Base-by-base conservation (phyloP, 1,284 basidiomycete species). In the Butyriboletus appendiculatus region DNA sequence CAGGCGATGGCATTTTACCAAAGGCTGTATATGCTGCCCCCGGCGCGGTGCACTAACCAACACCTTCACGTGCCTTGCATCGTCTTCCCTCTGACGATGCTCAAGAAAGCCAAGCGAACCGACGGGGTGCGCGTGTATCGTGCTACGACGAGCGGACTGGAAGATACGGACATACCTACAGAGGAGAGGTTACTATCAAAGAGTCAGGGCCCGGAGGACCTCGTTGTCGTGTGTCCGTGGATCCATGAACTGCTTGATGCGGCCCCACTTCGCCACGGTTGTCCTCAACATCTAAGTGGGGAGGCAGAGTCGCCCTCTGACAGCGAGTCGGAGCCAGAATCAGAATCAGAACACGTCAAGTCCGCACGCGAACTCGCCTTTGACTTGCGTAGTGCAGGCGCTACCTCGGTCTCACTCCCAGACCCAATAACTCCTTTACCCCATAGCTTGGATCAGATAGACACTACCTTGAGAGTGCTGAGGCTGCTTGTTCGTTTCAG, bases 171-270 rank as follows among this genome's bases (percentile, higher is more conserved):
- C 3, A 53, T 66, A 37, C 22, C 7, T 16, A 44, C 45, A 1
- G 50, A 46, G 16, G 50, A 53, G 8, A 57, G 22, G 22, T 4
- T 53, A 3, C 10, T 26, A 9, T 16, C 10, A 4, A 40, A 33
- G 14, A 3, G 1, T 16, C 62, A 43, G 20, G 14, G 4, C 15
- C 26, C 45, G 5, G 28, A 40, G 11, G 49, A 54, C 10, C 20
- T 63, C 0, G 20, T 64, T 18, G 57, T 66, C 6, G 60, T 49
- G 5, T 66, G 48, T 28, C 62, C 60, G 5, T 64, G 62, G 64
- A 52, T 63, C 14, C 24, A 54, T 39, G 62, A 60, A 26, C 37
- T 63, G 0, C 54, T 60, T 2, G 51, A 34, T 2, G 26, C 16
- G 0, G 15, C 16, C 7, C 38, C 49, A 1, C 7, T 5, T 34